Conservation (phyloP, 2,329 filamentous ascomycete species). For the Paecilomyces variotii region DNA sequence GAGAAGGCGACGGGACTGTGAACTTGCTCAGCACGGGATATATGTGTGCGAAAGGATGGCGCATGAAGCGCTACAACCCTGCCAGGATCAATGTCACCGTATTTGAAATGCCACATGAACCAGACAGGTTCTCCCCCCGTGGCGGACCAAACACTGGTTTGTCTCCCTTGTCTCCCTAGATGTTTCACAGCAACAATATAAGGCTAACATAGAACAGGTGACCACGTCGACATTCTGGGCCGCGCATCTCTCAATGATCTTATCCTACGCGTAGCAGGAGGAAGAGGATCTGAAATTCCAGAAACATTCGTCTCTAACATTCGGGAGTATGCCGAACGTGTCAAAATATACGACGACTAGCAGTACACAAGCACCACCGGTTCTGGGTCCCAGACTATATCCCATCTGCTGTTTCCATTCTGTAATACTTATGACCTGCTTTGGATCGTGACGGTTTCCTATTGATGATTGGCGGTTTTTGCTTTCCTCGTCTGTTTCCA, state of each 20-base stretch:
- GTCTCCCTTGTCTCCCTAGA: conserved; percentile 5
- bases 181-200: neutral
- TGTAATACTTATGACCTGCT: neutral
- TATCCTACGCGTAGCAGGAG: conserved; percentile 76
- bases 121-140: conserved; percentile 80
- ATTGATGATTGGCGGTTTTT: neutral
- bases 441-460: neutral
- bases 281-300: conserved; percentile 69
- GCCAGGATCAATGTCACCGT: conserved; percentile 72
- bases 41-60: conserved; percentile 96
- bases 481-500: neutral
- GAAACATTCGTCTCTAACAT: conserved; percentile 77
- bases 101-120: conserved; percentile 94
- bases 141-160: conserved; percentile 57
- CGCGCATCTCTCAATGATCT: conserved; percentile 84
- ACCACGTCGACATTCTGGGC: conserved; percentile 94
- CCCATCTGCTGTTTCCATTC: neutral
- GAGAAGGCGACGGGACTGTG: conserved; percentile 93
- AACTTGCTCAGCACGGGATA: conserved; percentile 87
- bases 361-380: neutral
- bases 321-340: conserved; percentile 68
- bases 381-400: neutral
- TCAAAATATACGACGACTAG: conserved; percentile 67
- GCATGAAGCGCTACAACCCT: conserved; percentile 87
- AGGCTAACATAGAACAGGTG: conserved; percentile 44